Evolutionary conservation across 164 flowering plant species (phyloP).

Genomic region (Berberis thunbergii): DNA sequence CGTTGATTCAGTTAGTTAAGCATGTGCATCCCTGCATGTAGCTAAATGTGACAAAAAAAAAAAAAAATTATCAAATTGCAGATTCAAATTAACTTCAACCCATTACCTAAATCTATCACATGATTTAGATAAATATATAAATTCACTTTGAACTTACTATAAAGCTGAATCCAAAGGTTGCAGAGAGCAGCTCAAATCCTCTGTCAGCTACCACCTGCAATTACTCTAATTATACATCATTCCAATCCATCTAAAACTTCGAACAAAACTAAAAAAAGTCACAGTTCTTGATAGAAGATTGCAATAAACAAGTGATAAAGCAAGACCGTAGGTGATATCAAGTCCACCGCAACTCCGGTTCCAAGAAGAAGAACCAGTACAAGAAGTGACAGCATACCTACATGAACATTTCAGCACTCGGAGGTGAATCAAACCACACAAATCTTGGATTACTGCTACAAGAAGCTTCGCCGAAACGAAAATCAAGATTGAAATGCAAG

Average conservation of each 20-base stretch:
- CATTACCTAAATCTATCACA: no score
- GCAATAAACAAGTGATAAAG: not conserved
- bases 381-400: conserved; percentile 58
- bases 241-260: not conserved
- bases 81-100: not conserved
- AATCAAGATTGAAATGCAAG: not conserved
- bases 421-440: no score
- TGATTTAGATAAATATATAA: not conserved
- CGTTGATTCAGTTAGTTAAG: no score
- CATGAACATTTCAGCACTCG: not conserved
- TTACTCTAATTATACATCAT: not conserved
- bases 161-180: conserved; percentile 59
- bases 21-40: no score
- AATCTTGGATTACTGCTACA: no score
- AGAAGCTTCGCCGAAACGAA: not conserved
- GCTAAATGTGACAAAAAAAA: no score
- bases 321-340: conserved; percentile 58
- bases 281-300: not conserved
- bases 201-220: conserved; percentile 63
- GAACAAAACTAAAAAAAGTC: not conserved
- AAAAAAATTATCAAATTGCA: not conserved
- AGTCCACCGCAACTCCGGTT: conserved; percentile 33
- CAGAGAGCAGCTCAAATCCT: conserved; percentile 73
- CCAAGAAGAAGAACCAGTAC: conserved; percentile 53
- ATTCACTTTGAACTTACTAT: conserved; percentile 37